Percentiles rank a stretch among this genome's conserved stretches.
Evolutionary conservation across 2,329 filamentous ascomycete species (phyloP).

Genomic region (Penicillium olsonii): DNA sequence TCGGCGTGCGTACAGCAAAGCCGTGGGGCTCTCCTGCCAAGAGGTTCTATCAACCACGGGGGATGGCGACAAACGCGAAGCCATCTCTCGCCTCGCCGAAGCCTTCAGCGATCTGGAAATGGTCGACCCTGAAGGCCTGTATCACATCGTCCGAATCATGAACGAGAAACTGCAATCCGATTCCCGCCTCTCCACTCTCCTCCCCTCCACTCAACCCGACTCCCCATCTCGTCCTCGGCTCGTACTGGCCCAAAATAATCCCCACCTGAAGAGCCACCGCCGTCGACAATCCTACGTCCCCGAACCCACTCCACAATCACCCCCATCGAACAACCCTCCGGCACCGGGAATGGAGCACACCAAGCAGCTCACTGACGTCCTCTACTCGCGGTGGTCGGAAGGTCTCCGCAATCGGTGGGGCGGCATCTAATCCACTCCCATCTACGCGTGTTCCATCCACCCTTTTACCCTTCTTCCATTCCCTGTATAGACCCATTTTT

Average conservation of each 20-base stretch:
- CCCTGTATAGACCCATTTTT: constrained; percentile 31
- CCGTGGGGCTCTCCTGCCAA: constrained; percentile 78
- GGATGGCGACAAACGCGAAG: constrained; percentile 73
- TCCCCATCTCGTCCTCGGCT: constrained; percentile 63
- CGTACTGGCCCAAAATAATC: constrained; percentile 77
- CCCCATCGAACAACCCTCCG: constrained; percentile 51
- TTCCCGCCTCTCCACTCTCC: constrained; percentile 41
- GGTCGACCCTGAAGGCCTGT: constrained; percentile 86
- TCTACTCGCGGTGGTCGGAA: constrained; percentile 88
- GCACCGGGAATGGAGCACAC: constrained; percentile 86
- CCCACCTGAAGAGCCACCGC: constrained; percentile 77
- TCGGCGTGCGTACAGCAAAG: constrained; percentile 76
- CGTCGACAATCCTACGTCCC: constrained; percentile 57
- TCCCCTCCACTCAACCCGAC: constrained; percentile 37
- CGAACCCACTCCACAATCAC: constrained; percentile 42
- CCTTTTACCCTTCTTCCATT: constrained; percentile 17
- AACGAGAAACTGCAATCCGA: constrained; percentile 67
- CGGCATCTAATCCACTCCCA: constrained; percentile 24
- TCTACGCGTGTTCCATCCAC: background rate
- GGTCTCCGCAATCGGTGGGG: constrained; percentile 74
- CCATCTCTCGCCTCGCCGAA: constrained; percentile 77
- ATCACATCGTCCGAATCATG: constrained; percentile 77
- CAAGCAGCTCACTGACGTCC: constrained; percentile 82
- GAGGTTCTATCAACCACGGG: constrained; percentile 82
- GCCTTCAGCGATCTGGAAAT: constrained; percentile 83